Evolutionary conservation across 306 rosid genomes (phyloP), one percentile per base, ranked within the genome.

Genomic region (Castanea crenata): DNA sequence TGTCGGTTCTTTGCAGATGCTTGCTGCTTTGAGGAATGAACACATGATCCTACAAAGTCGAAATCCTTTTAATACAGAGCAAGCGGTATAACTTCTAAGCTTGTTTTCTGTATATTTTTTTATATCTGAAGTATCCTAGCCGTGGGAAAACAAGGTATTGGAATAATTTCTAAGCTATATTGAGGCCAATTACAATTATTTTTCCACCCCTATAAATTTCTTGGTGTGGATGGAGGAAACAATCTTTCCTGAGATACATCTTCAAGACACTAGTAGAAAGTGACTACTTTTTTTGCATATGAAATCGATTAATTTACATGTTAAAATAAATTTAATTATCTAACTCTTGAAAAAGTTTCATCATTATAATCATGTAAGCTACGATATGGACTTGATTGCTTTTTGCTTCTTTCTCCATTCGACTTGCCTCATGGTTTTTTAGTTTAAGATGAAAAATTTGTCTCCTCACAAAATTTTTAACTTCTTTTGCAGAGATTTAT

Each of bases 21-120:
- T 92, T 63, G 96, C 97, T 75, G 97, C 97, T 75, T 83, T 95
- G 87, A 82, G 83, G 85, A 95, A 95, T 77, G 99, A 92, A 76
- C 72, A 11, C 74, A 82, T 78, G 81, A 84, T 85, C 62, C 52
- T 83, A 32, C 86, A 87, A 75, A 88, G 81, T 32, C 90, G 85
- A 77, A 86, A 88, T 80, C 94, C 92, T 72, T 95, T 95, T 80
- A 95, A 89, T 81, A 85, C 96, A 56, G 98, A 93, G 84, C 89
- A 93, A 16, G 99, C 93, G 99, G 99, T 95, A 87, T 73, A 14
- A 19, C 70, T 69, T 79, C 38, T 74, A 35, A 35, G n/a, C 72
- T 38, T 3, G 38, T 68, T 51, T 70, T 41, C 54, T 49, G 5
- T 49, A 18, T 15, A 16, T 56, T 55, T 76, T 10, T 19, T 31